phyloP scores from a whole-genome alignment of 768 basidiomycete species.

The Serendipita sp. region DNA sequence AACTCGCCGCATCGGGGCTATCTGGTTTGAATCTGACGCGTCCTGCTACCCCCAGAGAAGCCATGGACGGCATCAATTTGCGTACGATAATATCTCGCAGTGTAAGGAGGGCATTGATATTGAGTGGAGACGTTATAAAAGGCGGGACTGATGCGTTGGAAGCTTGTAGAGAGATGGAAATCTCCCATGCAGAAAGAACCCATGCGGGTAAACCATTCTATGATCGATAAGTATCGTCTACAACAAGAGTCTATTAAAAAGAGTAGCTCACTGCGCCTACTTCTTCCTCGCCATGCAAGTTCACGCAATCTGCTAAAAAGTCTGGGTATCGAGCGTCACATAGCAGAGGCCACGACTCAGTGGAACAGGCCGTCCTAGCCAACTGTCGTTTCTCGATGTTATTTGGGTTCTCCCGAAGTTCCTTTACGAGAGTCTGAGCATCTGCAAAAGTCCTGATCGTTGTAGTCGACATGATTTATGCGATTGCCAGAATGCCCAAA shows the following conservation, averaged over 20 bases:
- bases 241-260: background rate
- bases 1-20: background rate
- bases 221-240: background rate
- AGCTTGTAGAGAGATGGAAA: background rate
- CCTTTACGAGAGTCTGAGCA: too few species aligned
- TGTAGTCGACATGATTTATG: background rate
- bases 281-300: background rate
- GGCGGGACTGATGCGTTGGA: background rate
- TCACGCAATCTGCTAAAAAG: background rate
- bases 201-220: background rate
- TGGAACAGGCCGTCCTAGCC: background rate
- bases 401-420: too few species aligned
- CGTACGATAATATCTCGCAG: background rate
- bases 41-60: background rate
- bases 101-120: background rate
- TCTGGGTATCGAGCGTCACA: conserved; percentile 1
- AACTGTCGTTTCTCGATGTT: background rate
- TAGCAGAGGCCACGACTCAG: background rate
- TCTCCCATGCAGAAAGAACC: background rate
- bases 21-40: background rate
- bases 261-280: background rate
- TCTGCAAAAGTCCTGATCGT: too few species aligned
- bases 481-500: background rate
- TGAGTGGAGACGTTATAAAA: background rate
- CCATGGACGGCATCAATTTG: background rate